These are phyloP conservation scores for Trematosphaeria pertusa DNA, from an alignment of 2,329 filamentous ascomycete species.

Conservation along the genomic window DNA sequence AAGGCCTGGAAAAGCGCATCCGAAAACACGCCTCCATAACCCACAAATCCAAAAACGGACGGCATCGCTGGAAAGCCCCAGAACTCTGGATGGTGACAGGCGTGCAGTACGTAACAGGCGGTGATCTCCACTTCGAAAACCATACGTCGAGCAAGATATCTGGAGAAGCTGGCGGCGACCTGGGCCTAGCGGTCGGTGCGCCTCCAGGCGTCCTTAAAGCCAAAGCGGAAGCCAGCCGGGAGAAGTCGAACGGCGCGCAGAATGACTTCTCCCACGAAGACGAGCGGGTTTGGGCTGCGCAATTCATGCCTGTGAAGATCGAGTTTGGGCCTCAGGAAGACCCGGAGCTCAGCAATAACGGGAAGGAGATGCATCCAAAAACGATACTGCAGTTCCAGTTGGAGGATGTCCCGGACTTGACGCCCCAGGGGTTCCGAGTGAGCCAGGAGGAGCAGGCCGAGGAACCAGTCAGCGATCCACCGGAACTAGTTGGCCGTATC, in stretches of 20 bases:
- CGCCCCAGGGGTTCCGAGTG: constrained; percentile 10
- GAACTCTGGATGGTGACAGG: constrained; percentile 17
- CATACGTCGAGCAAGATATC: not conserved
- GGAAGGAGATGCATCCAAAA: constrained; percentile 2
- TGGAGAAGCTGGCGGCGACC: constrained; percentile 6
- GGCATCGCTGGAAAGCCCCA: constrained; percentile 9
- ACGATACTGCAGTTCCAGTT: constrained; percentile 11
- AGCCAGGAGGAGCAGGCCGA: constrained; percentile 1
- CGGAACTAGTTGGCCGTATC: constrained; percentile 8
- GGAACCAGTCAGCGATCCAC: not conserved
- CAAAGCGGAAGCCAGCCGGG: constrained; percentile 7
- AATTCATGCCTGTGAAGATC: constrained; percentile 18
- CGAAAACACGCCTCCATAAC: constrained; percentile 13
- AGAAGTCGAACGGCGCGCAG: constrained; percentile 5
- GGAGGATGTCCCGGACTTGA: constrained; percentile 13
- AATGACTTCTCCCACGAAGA: constrained; percentile 15
- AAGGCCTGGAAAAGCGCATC: constrained; percentile 9
- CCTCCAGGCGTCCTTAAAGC: constrained; percentile 11
- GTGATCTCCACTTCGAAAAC: constrained; percentile 10
- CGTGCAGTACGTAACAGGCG: constrained; percentile 15
- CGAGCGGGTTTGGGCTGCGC: constrained; percentile 18
- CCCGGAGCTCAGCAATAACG: not conserved
- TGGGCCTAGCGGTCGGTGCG: constrained; percentile 2
- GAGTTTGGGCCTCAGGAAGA: constrained; percentile 6
- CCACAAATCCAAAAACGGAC: constrained; percentile 3